Percentiles rank a stretch among this genome's conserved stretches.
Evolutionary conservation across 2,329 filamentous ascomycete species (phyloP).

Genomic region (Beauveria medogensis): DNA sequence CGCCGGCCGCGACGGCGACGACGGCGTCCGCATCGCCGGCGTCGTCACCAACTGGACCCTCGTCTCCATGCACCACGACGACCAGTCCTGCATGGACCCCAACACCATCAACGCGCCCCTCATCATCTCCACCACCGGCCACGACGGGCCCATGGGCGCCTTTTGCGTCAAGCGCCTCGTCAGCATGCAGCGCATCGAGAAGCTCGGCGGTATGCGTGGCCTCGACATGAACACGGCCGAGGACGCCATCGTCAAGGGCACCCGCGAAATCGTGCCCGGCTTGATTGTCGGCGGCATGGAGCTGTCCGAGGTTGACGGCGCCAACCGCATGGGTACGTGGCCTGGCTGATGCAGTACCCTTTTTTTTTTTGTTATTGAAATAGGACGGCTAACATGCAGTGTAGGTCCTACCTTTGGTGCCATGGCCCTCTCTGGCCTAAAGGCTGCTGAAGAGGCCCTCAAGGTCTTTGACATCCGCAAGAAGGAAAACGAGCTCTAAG

Average conservation of each 20-base stretch:
- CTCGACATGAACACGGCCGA: constrained; percentile 88
- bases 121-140: constrained; percentile 82
- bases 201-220: constrained; percentile 85
- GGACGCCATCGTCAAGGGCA: constrained; percentile 88
- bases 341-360: background rate
- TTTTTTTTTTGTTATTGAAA: constrained; percentile 33
- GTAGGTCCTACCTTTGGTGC: constrained; percentile 71
- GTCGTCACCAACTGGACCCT: constrained; percentile 96
- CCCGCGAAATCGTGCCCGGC: constrained; percentile 78
- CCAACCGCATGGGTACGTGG: constrained; percentile 73
- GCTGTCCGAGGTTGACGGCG: constrained; percentile 80
- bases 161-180: constrained; percentile 89
- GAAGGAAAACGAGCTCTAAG: constrained; percentile 61
- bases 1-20: constrained; percentile 39
- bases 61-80: constrained; percentile 78
- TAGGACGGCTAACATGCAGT: background rate
- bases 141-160: constrained; percentile 84
- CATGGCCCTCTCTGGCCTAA: constrained; percentile 81
- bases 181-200: constrained; percentile 74
- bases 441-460: constrained; percentile 82
- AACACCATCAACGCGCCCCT: constrained; percentile 93
- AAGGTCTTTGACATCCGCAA: constrained; percentile 69
- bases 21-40: constrained; percentile 64
- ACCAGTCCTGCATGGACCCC: constrained; percentile 93
- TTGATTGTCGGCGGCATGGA: constrained; percentile 95